phyloP scores from a whole-genome alignment of 805 yeast genomes.

The Danielozyma ontarioensis region DNA sequence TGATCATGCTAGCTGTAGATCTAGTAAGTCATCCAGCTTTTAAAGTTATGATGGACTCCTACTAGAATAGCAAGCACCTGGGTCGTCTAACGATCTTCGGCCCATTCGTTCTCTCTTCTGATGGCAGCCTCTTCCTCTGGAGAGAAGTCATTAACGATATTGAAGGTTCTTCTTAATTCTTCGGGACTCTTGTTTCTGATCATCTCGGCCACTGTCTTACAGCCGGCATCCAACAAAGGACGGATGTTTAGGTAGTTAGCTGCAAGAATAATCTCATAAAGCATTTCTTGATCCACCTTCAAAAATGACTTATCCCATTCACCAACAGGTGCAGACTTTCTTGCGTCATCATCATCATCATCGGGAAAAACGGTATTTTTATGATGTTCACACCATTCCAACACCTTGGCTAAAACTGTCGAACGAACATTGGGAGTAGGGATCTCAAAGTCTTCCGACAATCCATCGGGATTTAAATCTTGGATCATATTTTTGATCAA shows the following conservation, averaged over 20 bases:
- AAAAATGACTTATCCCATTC: conserved; percentile 95
- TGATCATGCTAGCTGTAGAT: too few relatives aligned
- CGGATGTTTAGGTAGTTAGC: conserved; percentile 74
- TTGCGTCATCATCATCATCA: conserved; percentile 76
- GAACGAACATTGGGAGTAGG: conserved; percentile 91
- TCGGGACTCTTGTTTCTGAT: conserved; percentile 76
- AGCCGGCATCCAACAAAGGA: conserved; percentile 72
- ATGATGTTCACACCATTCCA: conserved; percentile 96
- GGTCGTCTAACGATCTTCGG: conserved; percentile 71
- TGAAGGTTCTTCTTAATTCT: conserved; percentile 74
- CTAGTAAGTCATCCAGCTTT: too few relatives aligned
- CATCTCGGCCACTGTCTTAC: conserved; percentile 81
- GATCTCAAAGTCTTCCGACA: conserved; percentile 67
- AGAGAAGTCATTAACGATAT: conserved; percentile 75
- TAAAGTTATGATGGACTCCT: too few relatives aligned
- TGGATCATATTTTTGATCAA: conserved; percentile 82
- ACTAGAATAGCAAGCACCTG: too few relatives aligned
- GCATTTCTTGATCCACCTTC: conserved; percentile 89
- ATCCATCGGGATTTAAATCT: conserved; percentile 58
- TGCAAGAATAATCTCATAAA: conserved; percentile 76
- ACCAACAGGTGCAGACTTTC: conserved; percentile 86
- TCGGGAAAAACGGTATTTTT: conserved; percentile 73
- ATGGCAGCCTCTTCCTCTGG: conserved; percentile 88
- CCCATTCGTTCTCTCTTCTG: conserved; percentile 87
- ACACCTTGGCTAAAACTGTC: conserved; percentile 80